A percentile compares a stretch with the other conserved stretches of the same genome.
Conservation (phyloP, 139 green algal species). For the Limnomonas spitsbergensis region DNA sequence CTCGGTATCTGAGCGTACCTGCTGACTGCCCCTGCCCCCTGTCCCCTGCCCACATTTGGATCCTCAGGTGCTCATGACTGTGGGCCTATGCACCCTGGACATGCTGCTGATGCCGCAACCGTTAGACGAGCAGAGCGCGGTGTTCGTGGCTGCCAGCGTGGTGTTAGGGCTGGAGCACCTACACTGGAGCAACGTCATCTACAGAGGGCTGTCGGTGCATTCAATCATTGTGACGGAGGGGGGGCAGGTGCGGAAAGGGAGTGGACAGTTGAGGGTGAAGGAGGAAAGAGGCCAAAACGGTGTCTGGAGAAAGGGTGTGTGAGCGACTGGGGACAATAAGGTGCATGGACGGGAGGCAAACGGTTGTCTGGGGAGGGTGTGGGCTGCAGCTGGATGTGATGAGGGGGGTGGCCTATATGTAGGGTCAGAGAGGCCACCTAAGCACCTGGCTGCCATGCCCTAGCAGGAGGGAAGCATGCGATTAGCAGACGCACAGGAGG, state of each 20-base stretch:
- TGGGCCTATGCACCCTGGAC: constrained; percentile 55
- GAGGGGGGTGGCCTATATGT: too few relatives aligned
- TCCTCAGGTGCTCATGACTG: constrained; percentile 45
- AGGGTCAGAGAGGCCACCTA: too few relatives aligned
- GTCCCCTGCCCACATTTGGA: too few relatives aligned
- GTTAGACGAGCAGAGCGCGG: constrained; percentile 43
- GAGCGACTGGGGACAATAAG: not conserved
- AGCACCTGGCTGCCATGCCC: too few relatives aligned
- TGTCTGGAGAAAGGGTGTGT: not conserved
- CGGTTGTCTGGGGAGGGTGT: too few relatives aligned
- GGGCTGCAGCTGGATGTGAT: too few relatives aligned
- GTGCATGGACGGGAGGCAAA: not conserved
- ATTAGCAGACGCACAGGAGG: too few relatives aligned
- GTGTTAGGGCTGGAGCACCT: constrained; percentile 64
- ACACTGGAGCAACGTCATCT: constrained; percentile 55
- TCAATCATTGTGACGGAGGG: constrained; percentile 59
- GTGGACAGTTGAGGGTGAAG: too few relatives aligned
- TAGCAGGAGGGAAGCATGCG: too few relatives aligned
- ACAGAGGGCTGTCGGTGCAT: constrained; percentile 47
- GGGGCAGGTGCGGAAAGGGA: constrained; percentile 40
- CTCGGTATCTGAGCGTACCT: too few relatives aligned
- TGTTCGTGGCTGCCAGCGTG: constrained; percentile 53
- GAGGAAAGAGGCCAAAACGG: not conserved
- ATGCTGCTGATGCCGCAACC: constrained; percentile 36
- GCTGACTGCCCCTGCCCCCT: too few relatives aligned